Conservation (phyloP, 345 rosid genomes). For the Camelina hispida region DNA sequence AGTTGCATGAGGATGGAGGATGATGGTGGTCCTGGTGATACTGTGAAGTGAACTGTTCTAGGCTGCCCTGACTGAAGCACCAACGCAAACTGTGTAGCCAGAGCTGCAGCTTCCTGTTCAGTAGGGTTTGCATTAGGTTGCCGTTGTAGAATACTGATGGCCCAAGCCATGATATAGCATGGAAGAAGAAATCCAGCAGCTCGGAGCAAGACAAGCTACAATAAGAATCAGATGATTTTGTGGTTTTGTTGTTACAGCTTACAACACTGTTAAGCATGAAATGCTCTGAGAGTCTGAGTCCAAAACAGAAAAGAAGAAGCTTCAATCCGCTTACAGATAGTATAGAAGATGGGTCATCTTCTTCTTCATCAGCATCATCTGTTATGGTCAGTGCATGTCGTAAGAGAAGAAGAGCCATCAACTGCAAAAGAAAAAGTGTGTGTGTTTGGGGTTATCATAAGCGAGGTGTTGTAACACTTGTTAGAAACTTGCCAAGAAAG, state of each 20-base stretch:
- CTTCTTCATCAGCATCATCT: constrained; percentile 72
- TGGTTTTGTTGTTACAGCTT: constrained; percentile 5
- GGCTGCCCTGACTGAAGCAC: constrained; percentile 86
- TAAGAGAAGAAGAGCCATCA: constrained; percentile 87
- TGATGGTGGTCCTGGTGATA: constrained; percentile 62
- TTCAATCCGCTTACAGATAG: constrained; percentile 64
- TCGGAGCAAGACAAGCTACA: constrained; percentile 78
- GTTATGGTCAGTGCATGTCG: constrained; percentile 77
- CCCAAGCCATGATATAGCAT: constrained; percentile 99
- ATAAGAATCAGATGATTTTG: constrained; percentile 25
- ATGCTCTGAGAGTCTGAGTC: constrained; percentile 4
- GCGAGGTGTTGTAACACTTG: background rate
- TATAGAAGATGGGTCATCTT: constrained; percentile 70
- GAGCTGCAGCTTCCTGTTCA: constrained; percentile 85
- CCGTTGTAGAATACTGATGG: constrained; percentile 85
- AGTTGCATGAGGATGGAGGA: constrained; percentile 24
- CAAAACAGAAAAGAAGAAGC: constrained; percentile 7
- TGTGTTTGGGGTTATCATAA: background rate
- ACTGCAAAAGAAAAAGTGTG: constrained; percentile 46
- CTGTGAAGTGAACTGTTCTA: constrained; percentile 74
- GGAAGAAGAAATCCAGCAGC: constrained; percentile 88
- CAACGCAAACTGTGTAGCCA: constrained; percentile 91
- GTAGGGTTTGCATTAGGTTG: constrained; percentile 40
- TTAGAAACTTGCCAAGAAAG: background rate
- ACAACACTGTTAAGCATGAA: constrained; percentile 2